Evolutionary conservation across 78 protist genomes (phyloP).

Genomic region (Speleostelium caveatum): DNA sequence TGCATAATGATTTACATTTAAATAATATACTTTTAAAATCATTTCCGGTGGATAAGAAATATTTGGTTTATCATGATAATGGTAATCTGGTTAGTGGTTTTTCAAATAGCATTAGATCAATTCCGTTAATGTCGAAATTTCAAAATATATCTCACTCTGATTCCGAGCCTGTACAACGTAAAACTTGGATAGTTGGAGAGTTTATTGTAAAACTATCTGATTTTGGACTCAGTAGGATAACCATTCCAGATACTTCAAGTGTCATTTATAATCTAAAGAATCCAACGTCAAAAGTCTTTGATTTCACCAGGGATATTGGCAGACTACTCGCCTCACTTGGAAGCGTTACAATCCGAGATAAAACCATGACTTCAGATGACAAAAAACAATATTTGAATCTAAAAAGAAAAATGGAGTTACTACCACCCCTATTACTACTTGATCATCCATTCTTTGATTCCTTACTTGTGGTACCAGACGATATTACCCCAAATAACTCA

Average conservation of each 20-base stretch:
- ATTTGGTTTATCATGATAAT: slow-evolving; percentile 41
- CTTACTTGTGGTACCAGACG: background rate
- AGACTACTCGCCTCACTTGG: background rate
- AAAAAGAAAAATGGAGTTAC: background rate
- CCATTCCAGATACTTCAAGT: background rate
- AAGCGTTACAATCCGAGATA: background rate
- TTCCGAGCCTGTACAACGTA: background rate
- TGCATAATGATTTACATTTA: slow-evolving; percentile 63
- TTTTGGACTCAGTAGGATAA: slow-evolving; percentile 43
- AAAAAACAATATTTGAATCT: background rate
- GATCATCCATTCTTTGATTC: slow-evolving; percentile 56
- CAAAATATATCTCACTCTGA: too few relatives aligned
- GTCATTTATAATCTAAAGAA: slow-evolving; percentile 46
- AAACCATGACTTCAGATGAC: background rate
- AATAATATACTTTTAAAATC: slow-evolving; percentile 33
- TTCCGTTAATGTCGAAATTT: too few relatives aligned
- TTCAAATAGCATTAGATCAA: too few relatives aligned
- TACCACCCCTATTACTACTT: background rate
- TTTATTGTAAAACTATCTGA: slow-evolving; percentile 19
- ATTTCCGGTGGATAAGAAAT: slow-evolving; percentile 18
- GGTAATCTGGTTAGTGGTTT: too few relatives aligned
- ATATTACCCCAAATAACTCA: background rate
- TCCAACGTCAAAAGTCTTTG: background rate
- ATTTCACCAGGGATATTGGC: background rate
- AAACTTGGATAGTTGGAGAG: slow-evolving; percentile 35